Base-by-base conservation (phyloP, 2,329 filamentous ascomycete genomes). In the Juglanconis juglandina region DNA sequence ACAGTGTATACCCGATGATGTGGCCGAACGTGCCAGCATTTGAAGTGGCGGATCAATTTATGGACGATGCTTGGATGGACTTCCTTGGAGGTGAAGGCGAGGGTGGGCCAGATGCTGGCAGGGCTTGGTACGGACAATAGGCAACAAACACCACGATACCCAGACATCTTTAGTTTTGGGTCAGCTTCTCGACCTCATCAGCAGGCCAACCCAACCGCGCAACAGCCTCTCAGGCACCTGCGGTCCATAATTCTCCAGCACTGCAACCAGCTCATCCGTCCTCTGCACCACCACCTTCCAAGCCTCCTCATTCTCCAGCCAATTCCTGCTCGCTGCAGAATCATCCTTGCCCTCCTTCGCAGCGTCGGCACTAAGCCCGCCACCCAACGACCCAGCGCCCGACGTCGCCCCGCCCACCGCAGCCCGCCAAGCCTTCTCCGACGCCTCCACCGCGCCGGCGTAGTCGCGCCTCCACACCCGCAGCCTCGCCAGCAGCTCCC, bases 341-440 rank as follows among this genome's bases (percentile, higher is more conserved):
- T 34, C 39, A 1, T 52, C 42, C 24, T 41, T 46, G 24, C 24
- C 24, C 24, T 24, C 24, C 9, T 61, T 66, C n/a, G 52, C 62
- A 11, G 57, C 66, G 2, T 60, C 62, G 6, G 63, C 65, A n/a
- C 59, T 61, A 67, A 72, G 59, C 64, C 73, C 56, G 65, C 73
- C 64, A 48, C 78, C 81, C 63, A 73, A 78, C 58, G 64, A 79
- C 71, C 69, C 81, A 65, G 78, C 66, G 61, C 77, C 70, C 66
- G 76, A 61, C 60, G 77, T 70, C 34, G 85, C 79, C 66, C 84
- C 75, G 54, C 81, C 79, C 0, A 83, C 78, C 0, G 88, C 84
- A 0, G 89, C 86, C 2, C 95, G 84, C 93, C 94, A 99, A 0
- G 89, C 91, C 70, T 94, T 93, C 75, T 98, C 95, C 35, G 93